Base-by-base conservation (phyloP, 129 eudicot genomes). In the Sambucus nigra region DNA sequence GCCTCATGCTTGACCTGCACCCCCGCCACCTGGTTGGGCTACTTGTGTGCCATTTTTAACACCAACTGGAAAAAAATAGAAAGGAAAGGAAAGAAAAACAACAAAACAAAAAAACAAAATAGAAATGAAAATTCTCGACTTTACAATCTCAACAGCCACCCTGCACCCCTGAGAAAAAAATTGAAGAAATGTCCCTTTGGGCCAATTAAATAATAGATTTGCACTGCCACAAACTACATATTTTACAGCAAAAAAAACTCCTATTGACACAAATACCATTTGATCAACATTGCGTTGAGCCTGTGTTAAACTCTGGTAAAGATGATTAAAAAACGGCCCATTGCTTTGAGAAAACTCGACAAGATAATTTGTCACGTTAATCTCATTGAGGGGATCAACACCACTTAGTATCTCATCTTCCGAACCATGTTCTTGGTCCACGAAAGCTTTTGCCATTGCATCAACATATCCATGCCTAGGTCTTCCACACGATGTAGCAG, bases 381-480 rank as follows among this genome's bases (percentile, higher is more conserved):
- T 85, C 99, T 91, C 86, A 41, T 91, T 82, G 61, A 91, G 82
- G 57, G 99, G 95, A 53, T 91, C 99, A 26, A 80, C 72, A 67
- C 86, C 54, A 61, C 88, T 51, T 7, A 85, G 57, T 58, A 86
- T 66, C 20, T 91, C 99, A 53, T 83, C 96, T 19, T 91, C 99
- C 33, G 63, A 66, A 20, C 53, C 87, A 65, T 86, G 95, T 33
- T 77, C 86, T 51, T 91, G 69, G 47, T 79, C 88, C 95, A 76
- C 69, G 28, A 85, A 82, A 18, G 85, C 80, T 53, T 82, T 85
- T 47, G 95, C 95, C 94, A 91, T 72, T 53, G 94, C 80, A 68
- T 83, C 94, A 38, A 91, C 80, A 54, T 79, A 80, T 10, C 79
- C 83, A 57, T 79, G 33, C 17, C 81, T 55, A 13, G 93, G 86